Evolutionary conservation across 441 rosid genomes (phyloP).

Genomic region (Adansonia madagascariensis): DNA sequence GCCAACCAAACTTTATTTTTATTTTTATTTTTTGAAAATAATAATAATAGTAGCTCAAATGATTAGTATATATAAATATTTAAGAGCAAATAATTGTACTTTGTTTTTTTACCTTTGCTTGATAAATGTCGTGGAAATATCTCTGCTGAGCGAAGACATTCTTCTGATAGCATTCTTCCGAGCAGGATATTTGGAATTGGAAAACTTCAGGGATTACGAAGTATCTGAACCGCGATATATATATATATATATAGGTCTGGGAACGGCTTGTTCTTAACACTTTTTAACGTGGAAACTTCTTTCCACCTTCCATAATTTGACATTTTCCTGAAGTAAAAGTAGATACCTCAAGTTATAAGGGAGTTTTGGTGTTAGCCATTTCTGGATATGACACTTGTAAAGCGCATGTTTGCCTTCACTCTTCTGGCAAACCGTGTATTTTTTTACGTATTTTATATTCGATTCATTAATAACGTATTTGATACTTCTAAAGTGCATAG

Average conservation of each 20-base stretch:
- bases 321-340: constrained; percentile 2
- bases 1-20: neutral
- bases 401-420: too few relatives aligned
- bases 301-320: constrained; percentile 31
- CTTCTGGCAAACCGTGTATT: too few relatives aligned
- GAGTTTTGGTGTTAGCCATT: too few relatives aligned
- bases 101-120: neutral
- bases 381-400: too few relatives aligned
- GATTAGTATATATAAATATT: neutral
- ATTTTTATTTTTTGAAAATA: neutral
- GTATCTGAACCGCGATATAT: neutral
- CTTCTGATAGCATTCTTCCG: neutral
- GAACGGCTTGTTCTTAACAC: neutral
- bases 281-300: constrained; percentile 36
- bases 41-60: neutral
- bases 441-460: too few relatives aligned
- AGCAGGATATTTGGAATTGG: neutral
- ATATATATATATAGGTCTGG: neutral
- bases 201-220: too few relatives aligned
- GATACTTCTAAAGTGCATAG: too few relatives aligned
- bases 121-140: neutral
- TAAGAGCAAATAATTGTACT: neutral
- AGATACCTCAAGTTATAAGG: neutral
- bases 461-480: too few relatives aligned
- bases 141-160: too few relatives aligned